Evolutionary conservation across 2,329 filamentous ascomycete species (phyloP), one percentile per base, ranked within the genome.

Genomic region (Fusarium sp.): DNA sequence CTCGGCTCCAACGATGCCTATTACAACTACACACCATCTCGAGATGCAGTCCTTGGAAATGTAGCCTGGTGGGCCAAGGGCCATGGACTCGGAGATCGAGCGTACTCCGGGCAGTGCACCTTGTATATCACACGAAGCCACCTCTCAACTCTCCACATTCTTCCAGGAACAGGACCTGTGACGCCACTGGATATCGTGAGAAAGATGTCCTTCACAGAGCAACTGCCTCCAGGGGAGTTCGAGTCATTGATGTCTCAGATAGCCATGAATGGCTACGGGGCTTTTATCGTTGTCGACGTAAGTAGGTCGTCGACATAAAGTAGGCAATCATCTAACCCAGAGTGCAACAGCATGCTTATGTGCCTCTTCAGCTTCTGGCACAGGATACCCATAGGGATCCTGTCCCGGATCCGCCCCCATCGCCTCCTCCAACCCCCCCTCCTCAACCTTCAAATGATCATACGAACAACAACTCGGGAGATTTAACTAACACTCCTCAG

Each of bases 171-270:
- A 6, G 67, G 71, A 3, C 49, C 64, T 22, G 62, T 72, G 17
- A 35, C 58, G 8, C 58, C 71, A 15, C 46, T 33, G 5, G 56
- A 78, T 60, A 59, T 75, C 53, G 75, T 78, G 64, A 73, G 74
- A 63, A 74, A 72, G 20, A 33, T 75, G n/a, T 71, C 75, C 44
- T 70, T 76, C 39, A 73, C 70, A n/a, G 56, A 67, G 41, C 72
- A 70, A 45, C 50, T 63, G 7, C 62, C 75, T 24, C 67, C 67
- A 37, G 68, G 69, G 13, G 71, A 76, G 32, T 71, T 75, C 47
- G 68, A 75, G 44, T 68, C 55, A 6, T 63, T 68, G 10, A 52
- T 74, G 53, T 62, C 70, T 32, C 59, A 65, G 22, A 63, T 66
- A 28, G 11, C 53, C 14, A 50, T 14, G 3, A 51, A 59, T 8